Percentiles rank a stretch among this genome's conserved stretches.
Conservation (phyloP, 2,329 filamentous ascomycete genomes). For the Pseudogymnoascus sp. region DNA sequence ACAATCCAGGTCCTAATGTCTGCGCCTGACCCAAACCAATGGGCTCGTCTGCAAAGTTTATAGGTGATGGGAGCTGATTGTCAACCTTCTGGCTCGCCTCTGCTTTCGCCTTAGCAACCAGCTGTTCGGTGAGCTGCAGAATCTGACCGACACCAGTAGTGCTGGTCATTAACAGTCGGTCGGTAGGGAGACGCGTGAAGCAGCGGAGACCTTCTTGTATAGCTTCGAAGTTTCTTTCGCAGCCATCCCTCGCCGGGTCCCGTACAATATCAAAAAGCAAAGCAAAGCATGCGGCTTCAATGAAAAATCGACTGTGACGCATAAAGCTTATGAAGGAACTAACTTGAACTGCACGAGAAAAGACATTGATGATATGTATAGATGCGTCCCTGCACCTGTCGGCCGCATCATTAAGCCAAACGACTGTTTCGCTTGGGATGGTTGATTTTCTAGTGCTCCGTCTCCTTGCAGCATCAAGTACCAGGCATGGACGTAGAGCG, state of each 20-base stretch:
- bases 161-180: slow-evolving; percentile 9
- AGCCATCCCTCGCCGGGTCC: slow-evolving; percentile 1
- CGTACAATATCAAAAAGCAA: slow-evolving; percentile 11
- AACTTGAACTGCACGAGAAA: background rate
- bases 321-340: slow-evolving; percentile 2
- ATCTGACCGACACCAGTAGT: slow-evolving; percentile 8
- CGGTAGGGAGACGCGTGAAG: slow-evolving; percentile 6
- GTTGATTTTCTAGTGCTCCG: background rate
- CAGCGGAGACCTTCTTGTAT: slow-evolving; percentile 8
- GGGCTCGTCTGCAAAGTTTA: background rate
- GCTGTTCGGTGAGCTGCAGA: background rate
- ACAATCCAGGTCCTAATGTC: background rate
- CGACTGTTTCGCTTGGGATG: background rate
- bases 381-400: background rate
- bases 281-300: slow-evolving; percentile 13
- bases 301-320: slow-evolving; percentile 12
- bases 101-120: background rate
- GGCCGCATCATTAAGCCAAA: slow-evolving; percentile 2
- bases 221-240: slow-evolving; percentile 9
- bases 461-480: slow-evolving; percentile 8
- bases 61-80: background rate
- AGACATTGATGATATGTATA: slow-evolving; percentile 8
- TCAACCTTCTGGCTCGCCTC: background rate
- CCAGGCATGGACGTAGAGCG: slow-evolving; percentile 10
- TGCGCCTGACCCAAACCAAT: background rate